phyloP scores from a whole-genome alignment of 2,329 filamentous ascomycete species.

The Thielaviopsis musarum region DNA sequence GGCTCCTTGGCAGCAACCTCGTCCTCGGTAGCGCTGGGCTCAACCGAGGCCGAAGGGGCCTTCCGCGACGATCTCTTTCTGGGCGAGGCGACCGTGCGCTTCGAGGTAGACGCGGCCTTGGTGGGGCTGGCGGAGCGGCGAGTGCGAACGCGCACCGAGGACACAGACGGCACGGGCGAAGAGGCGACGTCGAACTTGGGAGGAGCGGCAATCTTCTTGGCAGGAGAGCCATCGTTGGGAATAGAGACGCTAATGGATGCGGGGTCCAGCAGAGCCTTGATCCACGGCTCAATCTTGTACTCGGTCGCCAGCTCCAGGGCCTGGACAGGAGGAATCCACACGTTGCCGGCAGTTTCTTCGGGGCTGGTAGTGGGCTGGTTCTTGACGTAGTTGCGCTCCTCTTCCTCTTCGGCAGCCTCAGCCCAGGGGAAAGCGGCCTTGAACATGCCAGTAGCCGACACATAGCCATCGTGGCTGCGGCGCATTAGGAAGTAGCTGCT shows the following conservation, averaged over 20 bases:
- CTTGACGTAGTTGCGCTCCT: constrained; percentile 73
- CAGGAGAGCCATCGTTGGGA: constrained; percentile 46
- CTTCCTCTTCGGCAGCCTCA: constrained; percentile 52
- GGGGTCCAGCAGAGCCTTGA: constrained; percentile 82
- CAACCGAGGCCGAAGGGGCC: constrained; percentile 6
- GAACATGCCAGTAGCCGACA: constrained; percentile 83
- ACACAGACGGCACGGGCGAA: constrained; percentile 31
- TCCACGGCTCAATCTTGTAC: constrained; percentile 75
- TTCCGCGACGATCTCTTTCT: constrained; percentile 9
- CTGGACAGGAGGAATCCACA: constrained; percentile 79
- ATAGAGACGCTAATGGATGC: constrained; percentile 46
- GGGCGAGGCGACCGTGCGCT: constrained; percentile 21
- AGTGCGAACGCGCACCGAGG: constrained; percentile 28
- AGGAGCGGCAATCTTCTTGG: constrained; percentile 63
- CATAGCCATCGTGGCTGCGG: constrained; percentile 67
- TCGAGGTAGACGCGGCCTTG: constrained; percentile 34
- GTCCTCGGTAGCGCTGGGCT: constrained; percentile 3
- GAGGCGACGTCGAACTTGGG: constrained; percentile 52
- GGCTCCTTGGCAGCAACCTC: constrained; percentile 4
- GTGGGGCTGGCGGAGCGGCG: constrained; percentile 41
- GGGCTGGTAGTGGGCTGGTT: constrained; percentile 60
- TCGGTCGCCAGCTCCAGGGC: constrained; percentile 73
- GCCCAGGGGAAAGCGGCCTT: constrained; percentile 77
- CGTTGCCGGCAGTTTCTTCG: constrained; percentile 89
- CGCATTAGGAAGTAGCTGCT: constrained; percentile 96